Evolutionary conservation across 1,139 yeast species (phyloP).

Genomic region (Debaryomycetaceae sp.): DNA sequence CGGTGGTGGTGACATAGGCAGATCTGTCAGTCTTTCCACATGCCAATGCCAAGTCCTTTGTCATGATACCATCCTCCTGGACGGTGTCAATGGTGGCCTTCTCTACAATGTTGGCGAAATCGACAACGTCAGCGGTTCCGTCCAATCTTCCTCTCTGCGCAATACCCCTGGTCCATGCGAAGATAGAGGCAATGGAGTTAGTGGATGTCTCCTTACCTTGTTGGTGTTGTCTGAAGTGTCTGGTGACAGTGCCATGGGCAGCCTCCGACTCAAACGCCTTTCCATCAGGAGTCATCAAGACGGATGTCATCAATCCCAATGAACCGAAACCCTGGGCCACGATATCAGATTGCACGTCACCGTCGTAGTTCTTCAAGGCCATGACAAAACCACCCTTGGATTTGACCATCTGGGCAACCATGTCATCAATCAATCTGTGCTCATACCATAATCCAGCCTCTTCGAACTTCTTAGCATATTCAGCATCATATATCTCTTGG

Average conservation of each 20-base stretch:
- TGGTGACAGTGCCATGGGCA: constrained; percentile 84
- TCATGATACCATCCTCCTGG: constrained; percentile 71
- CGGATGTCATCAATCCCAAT: constrained; percentile 80
- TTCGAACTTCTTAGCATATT: constrained; percentile 58
- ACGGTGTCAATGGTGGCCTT: constrained; percentile 70
- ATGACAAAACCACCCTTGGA: constrained; percentile 80
- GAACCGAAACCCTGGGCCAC: constrained; percentile 89
- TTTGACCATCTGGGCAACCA: constrained; percentile 87
- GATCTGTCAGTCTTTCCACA: constrained; percentile 64
- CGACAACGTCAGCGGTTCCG: constrained; percentile 63
- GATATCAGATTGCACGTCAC: constrained; percentile 82
- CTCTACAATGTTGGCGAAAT: constrained; percentile 65
- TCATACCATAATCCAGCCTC: constrained; percentile 71
- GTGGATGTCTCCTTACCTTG: constrained; percentile 83
- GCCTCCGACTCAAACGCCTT: constrained; percentile 81
- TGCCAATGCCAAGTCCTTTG: constrained; percentile 78
- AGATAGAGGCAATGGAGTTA: constrained; percentile 79
- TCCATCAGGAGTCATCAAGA: constrained; percentile 82
- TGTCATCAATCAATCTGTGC: constrained; percentile 80
- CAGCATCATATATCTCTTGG: constrained; percentile 58
- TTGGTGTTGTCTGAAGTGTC: constrained; percentile 83
- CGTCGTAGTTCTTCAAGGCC: constrained; percentile 83
- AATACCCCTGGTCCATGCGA: constrained; percentile 85
- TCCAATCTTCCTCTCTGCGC: constrained; percentile 79
- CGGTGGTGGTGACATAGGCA: constrained; percentile 70